phyloP scores from a whole-genome alignment of 345 rosid genomes.

The Aurinia saxatilis region DNA sequence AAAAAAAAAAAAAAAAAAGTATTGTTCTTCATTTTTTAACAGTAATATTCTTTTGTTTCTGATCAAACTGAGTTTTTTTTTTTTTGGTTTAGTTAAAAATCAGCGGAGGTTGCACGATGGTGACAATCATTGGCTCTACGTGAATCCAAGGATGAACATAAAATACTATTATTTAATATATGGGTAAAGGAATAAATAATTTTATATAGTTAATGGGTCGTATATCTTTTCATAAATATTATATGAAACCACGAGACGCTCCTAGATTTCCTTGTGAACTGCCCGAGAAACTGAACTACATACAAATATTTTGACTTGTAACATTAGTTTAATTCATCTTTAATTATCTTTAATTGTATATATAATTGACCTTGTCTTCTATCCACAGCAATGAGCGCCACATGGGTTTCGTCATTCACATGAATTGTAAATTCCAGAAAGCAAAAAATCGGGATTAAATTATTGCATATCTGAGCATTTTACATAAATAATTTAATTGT shows the following conservation, averaged over 20 bases:
- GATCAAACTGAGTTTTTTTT: too few relatives aligned
- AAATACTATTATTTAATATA: neutral
- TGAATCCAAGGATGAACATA: conserved; percentile 22
- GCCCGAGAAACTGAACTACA: conserved; percentile 62
- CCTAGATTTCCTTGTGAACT: conserved; percentile 49
- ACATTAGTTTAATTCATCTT: neutral
- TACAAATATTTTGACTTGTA: conserved; percentile 15
- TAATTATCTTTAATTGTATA: neutral
- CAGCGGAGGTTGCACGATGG: conserved; percentile 24
- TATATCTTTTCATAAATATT: conserved; percentile 12
- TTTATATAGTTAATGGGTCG: neutral
- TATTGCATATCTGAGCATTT: too few relatives aligned
- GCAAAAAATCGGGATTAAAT: too few relatives aligned
- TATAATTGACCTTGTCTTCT: conserved; percentile 5
- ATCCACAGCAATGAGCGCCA: neutral
- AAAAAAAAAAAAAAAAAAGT: too few relatives aligned
- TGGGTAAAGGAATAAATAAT: neutral
- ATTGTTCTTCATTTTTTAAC: neutral
- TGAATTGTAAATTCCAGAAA: neutral
- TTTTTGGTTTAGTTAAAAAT: neutral
- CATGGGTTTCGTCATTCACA: conserved; percentile 22
- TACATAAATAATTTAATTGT: too few relatives aligned
- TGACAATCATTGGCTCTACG: conserved; percentile 29
- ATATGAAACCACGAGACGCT: conserved; percentile 22
- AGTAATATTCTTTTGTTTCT: neutral